These are phyloP conservation scores for Kazachstania viticola DNA, from an alignment of 805 yeast species.

Conservation along the genomic window DNA sequence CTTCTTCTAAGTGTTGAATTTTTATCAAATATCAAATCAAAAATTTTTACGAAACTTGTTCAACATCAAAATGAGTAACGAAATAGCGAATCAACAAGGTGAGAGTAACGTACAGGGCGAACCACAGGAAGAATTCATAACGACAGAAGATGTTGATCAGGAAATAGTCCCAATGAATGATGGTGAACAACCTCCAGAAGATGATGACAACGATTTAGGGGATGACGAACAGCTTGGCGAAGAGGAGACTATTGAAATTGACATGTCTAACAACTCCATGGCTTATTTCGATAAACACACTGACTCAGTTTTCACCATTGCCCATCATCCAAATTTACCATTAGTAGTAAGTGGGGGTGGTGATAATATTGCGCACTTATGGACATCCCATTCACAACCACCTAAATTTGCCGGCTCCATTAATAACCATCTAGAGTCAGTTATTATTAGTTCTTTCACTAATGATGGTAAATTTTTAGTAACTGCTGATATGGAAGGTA, in stretches of 20 bases:
- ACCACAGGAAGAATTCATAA: slow-evolving; percentile 29
- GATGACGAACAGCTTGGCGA: slow-evolving; percentile 21
- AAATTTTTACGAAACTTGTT: too few relatives aligned
- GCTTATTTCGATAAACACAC: slow-evolving; percentile 81
- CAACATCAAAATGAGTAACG: too few relatives aligned
- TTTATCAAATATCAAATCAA: too few relatives aligned
- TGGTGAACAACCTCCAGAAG: slow-evolving; percentile 25
- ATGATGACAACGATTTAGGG: slow-evolving; percentile 30
- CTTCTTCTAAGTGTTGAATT: too few relatives aligned
- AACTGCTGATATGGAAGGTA: slow-evolving; percentile 94
- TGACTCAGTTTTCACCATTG: slow-evolving; percentile 78
- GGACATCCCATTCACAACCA: slow-evolving; percentile 87
- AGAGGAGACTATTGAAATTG: slow-evolving; percentile 54
- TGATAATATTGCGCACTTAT: slow-evolving; percentile 76
- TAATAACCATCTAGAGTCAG: slow-evolving; percentile 78
- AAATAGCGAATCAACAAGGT: too few relatives aligned
- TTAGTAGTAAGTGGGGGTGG: slow-evolving; percentile 91
- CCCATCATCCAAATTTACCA: slow-evolving; percentile 76
- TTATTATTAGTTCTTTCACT: slow-evolving; percentile 74
- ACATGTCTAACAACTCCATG: slow-evolving; percentile 80
- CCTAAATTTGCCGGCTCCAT: slow-evolving; percentile 70
- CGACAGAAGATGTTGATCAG: slow-evolving; percentile 35
- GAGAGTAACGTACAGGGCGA: too few relatives aligned
- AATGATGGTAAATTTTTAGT: slow-evolving; percentile 68
- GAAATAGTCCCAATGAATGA: slow-evolving; percentile 27